These are phyloP conservation scores for Cordyceps fumosorosea DNA, from an alignment of 2,329 filamentous ascomycete genomes.

Conservation along the genomic window DNA sequence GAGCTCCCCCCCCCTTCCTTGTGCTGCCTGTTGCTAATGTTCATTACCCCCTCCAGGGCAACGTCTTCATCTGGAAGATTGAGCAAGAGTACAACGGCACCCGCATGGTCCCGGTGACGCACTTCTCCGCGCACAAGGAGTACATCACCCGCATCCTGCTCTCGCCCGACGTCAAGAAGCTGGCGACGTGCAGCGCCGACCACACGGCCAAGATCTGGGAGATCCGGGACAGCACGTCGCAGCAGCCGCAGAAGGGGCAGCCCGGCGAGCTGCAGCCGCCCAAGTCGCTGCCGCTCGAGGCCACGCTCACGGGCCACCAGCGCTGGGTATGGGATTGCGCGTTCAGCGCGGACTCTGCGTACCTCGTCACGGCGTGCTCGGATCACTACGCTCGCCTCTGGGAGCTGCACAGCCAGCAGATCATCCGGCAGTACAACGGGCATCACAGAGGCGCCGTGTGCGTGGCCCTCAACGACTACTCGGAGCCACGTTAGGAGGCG, in stretches of 20 bases:
- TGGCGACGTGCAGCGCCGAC: constrained; percentile 89
- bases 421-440: constrained; percentile 92
- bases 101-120: constrained; percentile 76
- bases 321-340: constrained; percentile 98
- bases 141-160: constrained; percentile 90
- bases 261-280: constrained; percentile 24
- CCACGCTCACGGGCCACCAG: constrained; percentile 83
- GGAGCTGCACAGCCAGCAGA: constrained; percentile 79
- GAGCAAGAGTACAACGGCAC: constrained; percentile 77
- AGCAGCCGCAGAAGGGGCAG: not conserved
- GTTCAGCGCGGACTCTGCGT: constrained; percentile 88
- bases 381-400: constrained; percentile 90
- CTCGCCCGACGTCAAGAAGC: constrained; percentile 87
- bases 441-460: constrained; percentile 89
- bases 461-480: constrained; percentile 86
- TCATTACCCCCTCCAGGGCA: constrained; percentile 53
- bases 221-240: constrained; percentile 61
- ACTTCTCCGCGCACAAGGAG: constrained; percentile 84
- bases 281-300: constrained; percentile 71
- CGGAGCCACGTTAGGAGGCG: constrained; percentile 40
- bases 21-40: not conserved
- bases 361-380: constrained; percentile 86
- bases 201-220: constrained; percentile 96
- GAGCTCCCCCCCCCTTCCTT: constrained; percentile 23
- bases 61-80: constrained; percentile 96